These are phyloP conservation scores for Chrysochromulina parva DNA, from an alignment of 78 protist species.

Conservation along the genomic window DNA sequence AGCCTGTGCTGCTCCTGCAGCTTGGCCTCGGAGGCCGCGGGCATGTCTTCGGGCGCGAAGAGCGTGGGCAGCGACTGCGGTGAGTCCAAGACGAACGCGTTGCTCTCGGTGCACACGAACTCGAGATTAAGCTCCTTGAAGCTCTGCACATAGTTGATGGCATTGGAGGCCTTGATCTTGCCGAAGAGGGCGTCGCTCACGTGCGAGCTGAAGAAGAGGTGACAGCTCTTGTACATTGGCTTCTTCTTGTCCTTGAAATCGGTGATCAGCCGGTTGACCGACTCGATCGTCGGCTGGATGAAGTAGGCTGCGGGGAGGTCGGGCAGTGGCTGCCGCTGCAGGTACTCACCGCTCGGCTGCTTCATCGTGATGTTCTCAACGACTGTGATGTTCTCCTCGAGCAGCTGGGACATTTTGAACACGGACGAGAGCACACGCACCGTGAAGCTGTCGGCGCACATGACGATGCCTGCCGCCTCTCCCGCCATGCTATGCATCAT, in stretches of 20 bases:
- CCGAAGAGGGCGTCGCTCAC: background rate
- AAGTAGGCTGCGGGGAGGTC: slow-evolving; percentile 69
- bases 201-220: slow-evolving; percentile 58
- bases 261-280: slow-evolving; percentile 51
- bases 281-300: slow-evolving; percentile 60
- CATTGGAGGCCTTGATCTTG: background rate
- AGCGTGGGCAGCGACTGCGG: slow-evolving; percentile 43
- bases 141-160: slow-evolving; percentile 33
- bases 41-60: background rate
- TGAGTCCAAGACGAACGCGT: background rate
- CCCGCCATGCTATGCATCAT: too few relatives aligned
- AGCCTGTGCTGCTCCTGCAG: background rate
- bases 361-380: slow-evolving; percentile 64
- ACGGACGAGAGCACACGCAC: background rate
- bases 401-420: background rate
- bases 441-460: background rate
- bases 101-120: slow-evolving; percentile 25
- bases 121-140: slow-evolving; percentile 74
- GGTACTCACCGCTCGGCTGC: background rate
- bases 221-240: slow-evolving; percentile 56
- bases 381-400: background rate
- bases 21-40: background rate
- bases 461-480: background rate
- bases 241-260: slow-evolving; percentile 61
- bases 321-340: slow-evolving; percentile 65